Evolutionary conservation across 345 rosid genomes (phyloP).

Genomic region (Isatis tinctoria): DNA sequence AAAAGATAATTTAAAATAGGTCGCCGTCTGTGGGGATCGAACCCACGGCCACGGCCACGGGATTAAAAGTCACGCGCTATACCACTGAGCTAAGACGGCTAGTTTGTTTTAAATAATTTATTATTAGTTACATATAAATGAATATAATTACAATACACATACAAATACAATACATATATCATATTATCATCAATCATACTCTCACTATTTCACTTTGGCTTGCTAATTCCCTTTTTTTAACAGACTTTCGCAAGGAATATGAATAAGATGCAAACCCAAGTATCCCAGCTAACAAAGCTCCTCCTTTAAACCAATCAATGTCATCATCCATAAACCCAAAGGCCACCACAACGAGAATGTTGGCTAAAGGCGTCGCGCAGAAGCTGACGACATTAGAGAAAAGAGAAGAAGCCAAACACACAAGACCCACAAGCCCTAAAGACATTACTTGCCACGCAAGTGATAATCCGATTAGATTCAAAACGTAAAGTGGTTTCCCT

Average conservation of each 20-base stretch:
- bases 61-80: no score
- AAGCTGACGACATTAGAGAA: conserved; percentile 39
- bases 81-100: neutral
- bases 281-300: conserved; percentile 29
- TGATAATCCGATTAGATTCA: conserved; percentile 23
- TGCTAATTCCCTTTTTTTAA: conserved; percentile 4
- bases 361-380: conserved; percentile 21
- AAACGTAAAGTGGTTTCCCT: conserved; percentile 23
- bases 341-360: conserved; percentile 25
- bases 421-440: conserved; percentile 37
- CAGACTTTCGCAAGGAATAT: conserved; percentile 13
- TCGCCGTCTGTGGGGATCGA: no score
- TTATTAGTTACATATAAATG: neutral
- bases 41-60: no score
- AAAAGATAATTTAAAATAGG: no score
- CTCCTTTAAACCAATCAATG: conserved; percentile 23
- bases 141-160: neutral
- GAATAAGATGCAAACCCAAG: conserved; percentile 20
- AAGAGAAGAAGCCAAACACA: conserved; percentile 34
- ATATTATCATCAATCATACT: neutral
- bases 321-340: conserved; percentile 31
- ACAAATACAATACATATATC: neutral
- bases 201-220: neutral
- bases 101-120: no score
- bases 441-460: conserved; percentile 35